Conservation (phyloP, 2,329 filamentous ascomycete species). For the Hortaea werneckii region DNA sequence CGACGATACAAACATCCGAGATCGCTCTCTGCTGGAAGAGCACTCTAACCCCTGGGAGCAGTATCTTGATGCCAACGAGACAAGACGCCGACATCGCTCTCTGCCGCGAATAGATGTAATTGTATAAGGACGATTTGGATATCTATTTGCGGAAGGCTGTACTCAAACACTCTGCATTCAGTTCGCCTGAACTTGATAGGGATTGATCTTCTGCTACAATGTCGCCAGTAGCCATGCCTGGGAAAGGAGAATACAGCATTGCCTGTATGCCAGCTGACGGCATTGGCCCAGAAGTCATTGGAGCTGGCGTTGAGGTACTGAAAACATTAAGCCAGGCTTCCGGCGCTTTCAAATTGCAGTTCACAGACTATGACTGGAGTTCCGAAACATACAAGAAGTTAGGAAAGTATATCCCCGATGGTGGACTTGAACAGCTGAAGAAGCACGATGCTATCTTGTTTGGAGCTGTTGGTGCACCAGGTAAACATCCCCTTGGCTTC, state of each 20-base stretch:
- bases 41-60: too few species aligned
- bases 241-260: constrained; percentile 38
- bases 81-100: too few species aligned
- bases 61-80: too few species aligned
- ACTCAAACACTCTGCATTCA: too few species aligned
- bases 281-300: constrained; percentile 59
- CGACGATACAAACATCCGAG: too few species aligned
- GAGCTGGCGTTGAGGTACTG: constrained; percentile 52
- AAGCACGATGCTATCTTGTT: constrained; percentile 58
- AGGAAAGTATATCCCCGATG: constrained; percentile 55
- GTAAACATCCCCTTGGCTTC: constrained; percentile 25
- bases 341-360: constrained; percentile 50
- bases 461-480: constrained; percentile 55
- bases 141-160: too few species aligned
- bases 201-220: constrained; percentile 4
- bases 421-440: constrained; percentile 46
- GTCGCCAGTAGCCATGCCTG: constrained; percentile 15
- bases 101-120: too few species aligned
- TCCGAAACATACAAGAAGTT: constrained; percentile 56
- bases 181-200: too few species aligned
- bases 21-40: too few species aligned
- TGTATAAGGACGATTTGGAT: too few species aligned
- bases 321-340: constrained; percentile 40
- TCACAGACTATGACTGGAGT: constrained; percentile 56
- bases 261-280: constrained; percentile 61